A percentile compares a stretch with the other conserved stretches of the same genome.
phyloP scores from a whole-genome alignment of 192 early-diverging fungal genomes.

The Coemansia sp. region DNA sequence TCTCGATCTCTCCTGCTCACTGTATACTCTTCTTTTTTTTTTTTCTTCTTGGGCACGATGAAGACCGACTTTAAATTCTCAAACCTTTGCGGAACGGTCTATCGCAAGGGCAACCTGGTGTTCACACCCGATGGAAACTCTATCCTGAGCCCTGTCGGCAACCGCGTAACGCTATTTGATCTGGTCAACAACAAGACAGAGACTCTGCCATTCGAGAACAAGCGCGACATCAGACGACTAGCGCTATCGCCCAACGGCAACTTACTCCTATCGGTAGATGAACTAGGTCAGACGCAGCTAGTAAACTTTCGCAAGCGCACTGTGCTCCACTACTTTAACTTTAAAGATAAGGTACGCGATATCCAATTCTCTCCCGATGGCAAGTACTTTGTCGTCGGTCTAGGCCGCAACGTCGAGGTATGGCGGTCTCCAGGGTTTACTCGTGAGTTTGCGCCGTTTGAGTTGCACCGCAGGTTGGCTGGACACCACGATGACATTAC shows the following conservation, averaged over 20 bases:
- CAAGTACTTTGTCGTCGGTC: slow-evolving; percentile 81
- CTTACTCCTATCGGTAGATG: slow-evolving; percentile 90
- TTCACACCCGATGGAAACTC: slow-evolving; percentile 96
- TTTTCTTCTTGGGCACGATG: slow-evolving; percentile 31
- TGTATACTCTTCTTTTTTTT: background rate
- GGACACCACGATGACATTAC: slow-evolving; percentile 89
- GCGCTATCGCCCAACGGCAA: slow-evolving; percentile 89
- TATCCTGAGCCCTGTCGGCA: slow-evolving; percentile 94
- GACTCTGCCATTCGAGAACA: slow-evolving; percentile 94
- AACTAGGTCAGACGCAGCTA: slow-evolving; percentile 87
- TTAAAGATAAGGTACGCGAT: slow-evolving; percentile 79
- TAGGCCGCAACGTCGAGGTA: slow-evolving; percentile 83
- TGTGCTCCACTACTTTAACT: slow-evolving; percentile 88
- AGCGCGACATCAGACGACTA: slow-evolving; percentile 85
- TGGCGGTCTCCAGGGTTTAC: slow-evolving; percentile 93
- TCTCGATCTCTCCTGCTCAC: background rate
- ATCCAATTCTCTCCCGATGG: slow-evolving; percentile 94
- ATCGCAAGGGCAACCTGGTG: slow-evolving; percentile 92
- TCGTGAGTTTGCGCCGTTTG: slow-evolving; percentile 91
- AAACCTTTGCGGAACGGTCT: slow-evolving; percentile 97
- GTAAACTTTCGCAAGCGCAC: slow-evolving; percentile 85
- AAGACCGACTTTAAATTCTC: slow-evolving; percentile 80
- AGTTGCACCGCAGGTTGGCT: slow-evolving; percentile 75
- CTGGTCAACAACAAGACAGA: slow-evolving; percentile 89
- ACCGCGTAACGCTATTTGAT: slow-evolving; percentile 94